A percentile compares a stretch with the other conserved stretches of the same genome.
These are phyloP conservation scores for Globisporangium nodosum DNA, from an alignment of 352 stramenopile species.

Conservation along the genomic window DNA sequence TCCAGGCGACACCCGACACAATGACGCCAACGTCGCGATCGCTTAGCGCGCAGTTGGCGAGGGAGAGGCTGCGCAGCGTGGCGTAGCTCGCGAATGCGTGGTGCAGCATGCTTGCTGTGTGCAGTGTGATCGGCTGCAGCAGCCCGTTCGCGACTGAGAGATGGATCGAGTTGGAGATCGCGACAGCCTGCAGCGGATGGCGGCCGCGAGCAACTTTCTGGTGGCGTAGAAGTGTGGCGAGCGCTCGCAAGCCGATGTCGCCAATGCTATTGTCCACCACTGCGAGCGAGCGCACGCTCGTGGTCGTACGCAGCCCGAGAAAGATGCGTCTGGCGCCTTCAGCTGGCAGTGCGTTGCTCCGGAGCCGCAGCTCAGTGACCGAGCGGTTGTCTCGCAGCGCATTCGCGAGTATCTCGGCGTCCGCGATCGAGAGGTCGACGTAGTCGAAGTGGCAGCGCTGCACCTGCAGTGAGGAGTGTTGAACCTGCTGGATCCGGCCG, in stretches of 20 bases:
- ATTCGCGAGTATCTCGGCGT: constrained; percentile 23
- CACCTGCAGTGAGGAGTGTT: constrained; percentile 17
- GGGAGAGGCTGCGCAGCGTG: constrained; percentile 18
- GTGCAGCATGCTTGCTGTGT: constrained; percentile 23
- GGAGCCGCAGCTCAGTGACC: constrained; percentile 23
- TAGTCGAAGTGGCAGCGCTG: constrained; percentile 29
- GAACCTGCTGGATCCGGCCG: constrained; percentile 14
- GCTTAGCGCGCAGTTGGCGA: constrained; percentile 32
- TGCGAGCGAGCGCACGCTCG: constrained; percentile 17
- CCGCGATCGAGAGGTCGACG: constrained; percentile 27
- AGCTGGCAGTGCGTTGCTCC: constrained; percentile 32
- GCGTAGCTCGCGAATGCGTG: constrained; percentile 32
- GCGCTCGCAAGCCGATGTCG: constrained; percentile 25
- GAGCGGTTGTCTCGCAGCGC: constrained; percentile 25
- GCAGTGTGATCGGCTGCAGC: constrained; percentile 15
- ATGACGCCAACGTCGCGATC: constrained; percentile 31
- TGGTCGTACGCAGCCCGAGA: constrained; percentile 18
- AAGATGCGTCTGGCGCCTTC: constrained; percentile 29
- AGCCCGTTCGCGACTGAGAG: constrained; percentile 19
- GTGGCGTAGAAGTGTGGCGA: constrained; percentile 22
- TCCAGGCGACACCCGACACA: constrained; percentile 35
- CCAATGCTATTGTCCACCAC: constrained; percentile 32
- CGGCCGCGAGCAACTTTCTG: neutral
- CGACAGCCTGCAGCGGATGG: constrained; percentile 14
- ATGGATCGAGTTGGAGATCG: constrained; percentile 25